These are phyloP conservation scores for Avena insularis DNA, from an alignment of 176 grass and related monocot species.

Conservation along the genomic window DNA sequence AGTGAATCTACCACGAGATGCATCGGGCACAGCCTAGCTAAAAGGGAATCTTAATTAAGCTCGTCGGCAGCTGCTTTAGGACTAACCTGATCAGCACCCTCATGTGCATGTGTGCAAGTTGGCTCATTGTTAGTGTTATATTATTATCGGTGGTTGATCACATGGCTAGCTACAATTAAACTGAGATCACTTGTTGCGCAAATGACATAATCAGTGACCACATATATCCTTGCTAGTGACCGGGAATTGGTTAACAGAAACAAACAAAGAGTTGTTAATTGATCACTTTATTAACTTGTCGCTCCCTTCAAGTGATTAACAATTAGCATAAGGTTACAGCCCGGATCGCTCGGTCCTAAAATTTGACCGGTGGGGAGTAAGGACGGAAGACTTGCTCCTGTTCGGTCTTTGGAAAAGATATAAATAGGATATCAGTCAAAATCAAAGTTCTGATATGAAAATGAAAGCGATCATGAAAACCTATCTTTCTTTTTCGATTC, in stretches of 20 bases:
- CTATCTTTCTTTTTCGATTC: no score
- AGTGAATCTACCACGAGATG: background rate
- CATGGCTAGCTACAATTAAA: slow-evolving; percentile 24
- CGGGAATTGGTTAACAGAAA: background rate
- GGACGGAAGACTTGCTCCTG: background rate
- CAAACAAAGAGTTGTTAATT: background rate
- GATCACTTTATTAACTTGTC: background rate
- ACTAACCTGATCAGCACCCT: slow-evolving; percentile 22
- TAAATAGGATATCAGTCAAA: no score
- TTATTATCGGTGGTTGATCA: background rate
- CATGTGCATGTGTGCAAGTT: slow-evolving; percentile 28
- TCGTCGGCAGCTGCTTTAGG: background rate
- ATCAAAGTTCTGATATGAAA: no score
- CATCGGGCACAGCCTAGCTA: background rate
- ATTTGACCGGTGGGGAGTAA: background rate
- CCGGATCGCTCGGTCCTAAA: background rate
- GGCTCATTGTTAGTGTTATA: background rate
- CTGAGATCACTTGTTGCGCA: background rate
- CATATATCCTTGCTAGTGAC: background rate
- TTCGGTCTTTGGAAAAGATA: slow-evolving; percentile 17
- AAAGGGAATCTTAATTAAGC: background rate
- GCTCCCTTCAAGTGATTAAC: background rate
- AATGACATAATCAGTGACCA: slow-evolving; percentile 30
- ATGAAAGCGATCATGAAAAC: no score
- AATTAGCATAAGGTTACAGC: background rate